Base-by-base conservation (phyloP, 2,329 filamentous ascomycete species). In the Colletotrichum eremochloae region DNA sequence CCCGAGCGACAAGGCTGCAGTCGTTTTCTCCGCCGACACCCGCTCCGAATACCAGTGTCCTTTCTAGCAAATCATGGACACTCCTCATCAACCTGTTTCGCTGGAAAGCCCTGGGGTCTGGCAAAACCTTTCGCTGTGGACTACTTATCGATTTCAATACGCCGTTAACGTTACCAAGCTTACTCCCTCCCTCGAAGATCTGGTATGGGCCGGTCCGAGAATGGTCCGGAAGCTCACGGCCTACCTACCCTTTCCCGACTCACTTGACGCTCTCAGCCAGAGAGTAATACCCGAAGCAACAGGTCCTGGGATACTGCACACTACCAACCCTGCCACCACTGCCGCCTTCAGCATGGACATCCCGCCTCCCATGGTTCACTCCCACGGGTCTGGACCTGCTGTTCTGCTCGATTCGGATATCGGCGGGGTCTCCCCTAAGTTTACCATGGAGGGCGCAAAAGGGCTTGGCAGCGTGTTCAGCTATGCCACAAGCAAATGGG, bases 401-500 rank as follows among this genome's bases (percentile, higher is more conserved):
- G 80, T 83, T n/a, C 80, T 83, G 33, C 79, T 82, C 40, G 82
- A 84, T 50, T 81, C 84, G 60, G 83, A 85, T 68, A 24, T 56
- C 33, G 46, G 42, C 15, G 36, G 53, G 20, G 44, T 15, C 36
- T 80, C 82, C 67, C 85, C 86, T 8, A 84, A 84, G 42, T 85
- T 91, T 74, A 87, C 89, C 7, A 80, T 90, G 74, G 90, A 91
- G 75, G 84, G 89, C 33, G 84, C 87, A 1, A 90, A 92, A 78
- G 94, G 93, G 55, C 86, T 98, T 55, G 93, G 94, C 56, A 95
- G 94, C 73, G 90, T 98, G 71, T 95, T 98, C 82, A 93, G 91
- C 77, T 99, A 98, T 82, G 87, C 95, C 55, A 97, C 94, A 1
- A 97, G 94, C 81, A 93, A 93, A 81, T 98, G 96, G 96, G 95